A percentile compares a stretch with the other conserved stretches of the same genome.
Conservation (phyloP, 1,139 yeast species). For the Candida pseudocylindracea region DNA sequence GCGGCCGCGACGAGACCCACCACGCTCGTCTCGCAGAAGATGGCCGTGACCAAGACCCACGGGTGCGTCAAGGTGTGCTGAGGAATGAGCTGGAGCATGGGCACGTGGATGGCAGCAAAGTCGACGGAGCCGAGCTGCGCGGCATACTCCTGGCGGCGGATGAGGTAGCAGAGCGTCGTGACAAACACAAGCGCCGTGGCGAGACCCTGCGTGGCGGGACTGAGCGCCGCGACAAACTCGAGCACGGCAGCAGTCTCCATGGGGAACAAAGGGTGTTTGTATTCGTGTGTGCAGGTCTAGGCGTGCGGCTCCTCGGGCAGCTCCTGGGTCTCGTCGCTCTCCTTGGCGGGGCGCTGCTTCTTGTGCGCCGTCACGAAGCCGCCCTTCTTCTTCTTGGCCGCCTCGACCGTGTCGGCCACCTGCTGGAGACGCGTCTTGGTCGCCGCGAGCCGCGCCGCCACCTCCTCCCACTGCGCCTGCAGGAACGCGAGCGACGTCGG, state of each 20-base stretch:
- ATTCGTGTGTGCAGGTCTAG: no score
- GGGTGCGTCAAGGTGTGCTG: conserved; percentile 35
- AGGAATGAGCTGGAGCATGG: conserved; percentile 55
- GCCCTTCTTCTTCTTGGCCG: conserved; percentile 16
- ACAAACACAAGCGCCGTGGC: no score
- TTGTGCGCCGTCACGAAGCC: no score
- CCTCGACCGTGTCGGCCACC: conserved; percentile 19
- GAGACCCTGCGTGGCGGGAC: no score
- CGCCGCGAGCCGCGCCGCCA: conserved; percentile 13
- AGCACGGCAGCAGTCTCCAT: no score
- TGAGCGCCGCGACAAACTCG: no score
- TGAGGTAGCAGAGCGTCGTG: no score
- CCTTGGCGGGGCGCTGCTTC: no score
- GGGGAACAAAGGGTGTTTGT: no score
- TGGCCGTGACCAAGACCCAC: conserved; percentile 54
- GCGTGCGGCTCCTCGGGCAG: no score
- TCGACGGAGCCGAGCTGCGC: background rate
- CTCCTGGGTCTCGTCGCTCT: no score
- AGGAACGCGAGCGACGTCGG: conserved; percentile 14
- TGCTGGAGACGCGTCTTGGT: conserved; percentile 20
- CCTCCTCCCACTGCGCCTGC: conserved; percentile 15
- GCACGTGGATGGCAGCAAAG: conserved; percentile 18
- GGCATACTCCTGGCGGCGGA: no score
- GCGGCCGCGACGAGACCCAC: conserved; percentile 26
- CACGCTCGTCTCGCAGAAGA: conserved; percentile 46